A percentile compares a stretch with the other conserved stretches of the same genome.
These are phyloP conservation scores for Colletotrichum sp. DNA, from an alignment of 2,329 filamentous ascomycete species.

Conservation along the genomic window DNA sequence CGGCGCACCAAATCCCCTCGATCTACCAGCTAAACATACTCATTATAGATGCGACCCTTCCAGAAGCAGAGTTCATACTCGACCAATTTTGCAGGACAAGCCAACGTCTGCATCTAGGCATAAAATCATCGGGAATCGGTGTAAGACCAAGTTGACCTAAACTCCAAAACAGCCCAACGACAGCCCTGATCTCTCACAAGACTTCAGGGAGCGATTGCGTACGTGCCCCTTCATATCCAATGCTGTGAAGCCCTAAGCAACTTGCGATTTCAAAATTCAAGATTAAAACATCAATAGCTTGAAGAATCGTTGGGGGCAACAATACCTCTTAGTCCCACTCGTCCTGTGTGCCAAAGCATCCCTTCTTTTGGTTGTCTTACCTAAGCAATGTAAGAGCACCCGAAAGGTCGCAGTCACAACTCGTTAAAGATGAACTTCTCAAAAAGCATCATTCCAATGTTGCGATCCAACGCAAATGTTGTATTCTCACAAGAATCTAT, in stretches of 20 bases:
- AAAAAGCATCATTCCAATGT: not conserved
- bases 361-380: not conserved
- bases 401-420: not conserved
- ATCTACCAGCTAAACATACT: not conserved
- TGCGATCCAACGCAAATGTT: accelerated
- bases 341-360: not conserved
- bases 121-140: not conserved
- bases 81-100: not conserved
- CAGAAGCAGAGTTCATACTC: not conserved
- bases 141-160: too few species aligned
- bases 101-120: not conserved
- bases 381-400: accelerated
- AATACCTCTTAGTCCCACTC: not conserved
- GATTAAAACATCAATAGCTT: not conserved
- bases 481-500: not conserved
- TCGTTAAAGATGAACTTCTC: not conserved
- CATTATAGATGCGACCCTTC: not conserved
- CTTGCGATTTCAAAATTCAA: not conserved
- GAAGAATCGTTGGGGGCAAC: not conserved
- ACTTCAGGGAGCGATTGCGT: not conserved
- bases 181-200: not conserved
- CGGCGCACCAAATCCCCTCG: too few species aligned
- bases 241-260: not conserved
- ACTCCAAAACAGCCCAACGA: not conserved
- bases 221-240: not conserved